Evolutionary conservation across 768 basidiomycete species (phyloP).

Genomic region (Macrolepiota dolichaula): DNA sequence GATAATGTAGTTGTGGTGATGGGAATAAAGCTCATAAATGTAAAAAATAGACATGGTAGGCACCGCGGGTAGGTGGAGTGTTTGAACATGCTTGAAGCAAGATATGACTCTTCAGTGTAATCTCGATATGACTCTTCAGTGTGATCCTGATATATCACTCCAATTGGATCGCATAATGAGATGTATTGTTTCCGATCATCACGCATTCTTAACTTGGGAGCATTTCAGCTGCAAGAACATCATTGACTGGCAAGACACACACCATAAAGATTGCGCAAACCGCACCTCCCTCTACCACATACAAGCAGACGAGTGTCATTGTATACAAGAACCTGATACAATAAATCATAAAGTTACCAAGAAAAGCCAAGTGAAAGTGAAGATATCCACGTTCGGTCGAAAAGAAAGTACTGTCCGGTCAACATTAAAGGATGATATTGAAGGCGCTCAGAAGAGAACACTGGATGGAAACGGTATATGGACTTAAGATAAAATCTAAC

Average conservation of each 20-base stretch:
- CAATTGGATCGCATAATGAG: too few species aligned
- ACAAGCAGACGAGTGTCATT: background rate
- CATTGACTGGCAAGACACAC: background rate
- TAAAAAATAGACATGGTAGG: background rate
- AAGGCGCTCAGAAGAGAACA: background rate
- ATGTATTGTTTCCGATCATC: background rate
- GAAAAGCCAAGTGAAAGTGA: background rate
- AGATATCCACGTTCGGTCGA: background rate
- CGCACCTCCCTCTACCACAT: background rate
- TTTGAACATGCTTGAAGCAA: background rate
- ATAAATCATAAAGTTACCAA: constrained; percentile 10
- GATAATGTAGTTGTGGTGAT: background rate
- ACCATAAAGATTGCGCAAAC: background rate
- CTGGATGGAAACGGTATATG: background rate
- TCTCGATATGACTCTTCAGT: too few species aligned
- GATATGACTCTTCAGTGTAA: background rate
- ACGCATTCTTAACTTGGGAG: background rate
- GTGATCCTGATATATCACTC: too few species aligned
- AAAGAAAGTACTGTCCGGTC: background rate
- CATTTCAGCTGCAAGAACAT: background rate
- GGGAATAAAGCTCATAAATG: background rate
- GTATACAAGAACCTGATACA: constrained; percentile 3
- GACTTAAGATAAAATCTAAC: constrained; percentile 6
- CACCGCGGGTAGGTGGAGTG: background rate
- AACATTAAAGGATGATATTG: background rate